Percentiles rank a stretch among this genome's conserved stretches.
Conservation (phyloP, 176 grass and related monocot species). For the Microstegium vimineum region DNA sequence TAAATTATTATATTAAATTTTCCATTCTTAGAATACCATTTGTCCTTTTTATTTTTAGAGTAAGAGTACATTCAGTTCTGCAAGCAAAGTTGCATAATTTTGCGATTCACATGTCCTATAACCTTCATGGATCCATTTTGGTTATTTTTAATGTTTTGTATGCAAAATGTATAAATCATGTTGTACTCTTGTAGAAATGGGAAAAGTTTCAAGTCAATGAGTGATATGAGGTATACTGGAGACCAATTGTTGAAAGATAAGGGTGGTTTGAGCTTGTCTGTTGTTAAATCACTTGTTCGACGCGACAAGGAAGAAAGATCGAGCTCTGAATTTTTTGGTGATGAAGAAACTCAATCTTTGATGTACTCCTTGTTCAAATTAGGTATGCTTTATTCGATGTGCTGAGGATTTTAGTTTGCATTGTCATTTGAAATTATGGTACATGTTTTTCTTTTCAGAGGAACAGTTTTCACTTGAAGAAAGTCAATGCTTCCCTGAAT, state of each 20-base stretch:
- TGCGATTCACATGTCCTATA: background rate
- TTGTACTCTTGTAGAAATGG: conserved; percentile 40
- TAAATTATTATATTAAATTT: background rate
- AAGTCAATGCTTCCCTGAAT: conserved; percentile 31
- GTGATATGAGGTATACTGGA: conserved; percentile 54
- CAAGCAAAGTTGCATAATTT: background rate
- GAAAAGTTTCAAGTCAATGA: conserved; percentile 71
- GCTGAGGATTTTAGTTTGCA: background rate
- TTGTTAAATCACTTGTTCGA: conserved; percentile 87
- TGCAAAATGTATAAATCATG: background rate
- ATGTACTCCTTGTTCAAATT: conserved; percentile 64
- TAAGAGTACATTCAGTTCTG: background rate
- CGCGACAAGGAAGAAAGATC: conserved; percentile 80
- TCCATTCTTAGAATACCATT: background rate
- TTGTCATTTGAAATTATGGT: conserved; percentile 31
- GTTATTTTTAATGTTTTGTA: background rate
- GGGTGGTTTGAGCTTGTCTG: conserved; percentile 76
- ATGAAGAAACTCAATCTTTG: conserved; percentile 76
- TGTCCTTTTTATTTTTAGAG: background rate
- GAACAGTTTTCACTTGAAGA: conserved; percentile 30
- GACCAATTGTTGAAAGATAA: conserved; percentile 74
- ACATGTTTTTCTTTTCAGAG: conserved; percentile 54
- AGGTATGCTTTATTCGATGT: conserved; percentile 40
- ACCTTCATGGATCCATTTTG: background rate
- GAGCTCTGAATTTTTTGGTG: conserved; percentile 47